Evolutionary conservation across 83 land plant species (phyloP), one percentile per base, ranked within the genome.

Genomic region (Isoetes engelmannii): DNA sequence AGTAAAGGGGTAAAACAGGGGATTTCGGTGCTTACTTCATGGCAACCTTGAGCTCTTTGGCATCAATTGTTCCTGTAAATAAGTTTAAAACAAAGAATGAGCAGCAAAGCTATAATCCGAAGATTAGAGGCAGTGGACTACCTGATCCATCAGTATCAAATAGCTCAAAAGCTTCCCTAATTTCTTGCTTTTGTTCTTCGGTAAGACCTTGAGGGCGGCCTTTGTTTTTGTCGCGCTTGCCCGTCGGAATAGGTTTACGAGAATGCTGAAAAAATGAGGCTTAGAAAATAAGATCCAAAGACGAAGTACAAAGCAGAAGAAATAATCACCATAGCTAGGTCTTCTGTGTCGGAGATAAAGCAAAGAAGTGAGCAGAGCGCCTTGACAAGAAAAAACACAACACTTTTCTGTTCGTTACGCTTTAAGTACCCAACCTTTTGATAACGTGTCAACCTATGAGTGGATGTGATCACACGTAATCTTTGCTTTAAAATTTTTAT

Each of bases 111-210:
- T 9, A 1, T 1, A 59, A 20, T 59, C 10, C n/a, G 54, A 15
- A 10, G 15, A 15, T 51, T 10, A 10, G 15, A 51, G 3, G 20
- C 2, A 0, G 67, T 8, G 2, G 0, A 4, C 4, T 83, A 88
- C 98, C 98, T 59, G 97, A 94, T 64, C 94, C 97, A 84, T 94
- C 98, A 37, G 93, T 90, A 75, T 94, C 98, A 68, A 94, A 94
- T 1, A 94, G 79, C 20, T 94, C 98, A 79, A 94, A 94, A 28
- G 97, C 97, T 78, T 94, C 97, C 71, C 86, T 84, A 47, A 94
- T 94, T 75, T 91, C 98, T 74, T 94, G 88, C 63, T 69, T 90
- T 80, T 94, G 91, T 70, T 91, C 98, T 43, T 79, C 81, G 41
- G 83, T 79, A 61, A 92, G 72, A 9, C 91, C 96, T 64, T 87